phyloP scores from a whole-genome alignment of 2,329 filamentous ascomycete species.

The Dryadomyces quercus-mongolicae region DNA sequence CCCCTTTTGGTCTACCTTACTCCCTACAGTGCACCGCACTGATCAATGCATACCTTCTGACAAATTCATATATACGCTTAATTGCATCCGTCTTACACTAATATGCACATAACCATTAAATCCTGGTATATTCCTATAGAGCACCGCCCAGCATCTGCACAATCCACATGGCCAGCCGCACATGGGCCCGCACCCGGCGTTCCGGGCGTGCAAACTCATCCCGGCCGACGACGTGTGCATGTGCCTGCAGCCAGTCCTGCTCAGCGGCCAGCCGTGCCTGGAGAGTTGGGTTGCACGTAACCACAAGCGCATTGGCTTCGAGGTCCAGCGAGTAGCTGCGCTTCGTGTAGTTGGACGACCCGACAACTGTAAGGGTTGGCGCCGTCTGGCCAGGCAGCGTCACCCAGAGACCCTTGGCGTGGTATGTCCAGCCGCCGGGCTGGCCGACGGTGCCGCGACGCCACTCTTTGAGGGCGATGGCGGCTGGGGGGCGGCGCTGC shows the following conservation, averaged over 20 bases:
- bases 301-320: constrained; percentile 76
- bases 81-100: too few relatives aligned
- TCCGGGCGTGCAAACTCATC: constrained; percentile 75
- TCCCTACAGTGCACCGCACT: too few relatives aligned
- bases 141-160: constrained; percentile 77
- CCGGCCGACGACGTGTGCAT: constrained; percentile 55
- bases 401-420: constrained; percentile 92
- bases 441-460: constrained; percentile 67
- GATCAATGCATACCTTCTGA: too few relatives aligned
- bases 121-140: too few relatives aligned
- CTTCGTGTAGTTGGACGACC: constrained; percentile 92
- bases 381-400: constrained; percentile 53
- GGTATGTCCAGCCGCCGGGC: constrained; percentile 88
- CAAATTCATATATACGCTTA: background rate
- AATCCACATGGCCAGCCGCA: constrained; percentile 88
- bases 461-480: constrained; percentile 78
- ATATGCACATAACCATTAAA: too few relatives aligned
- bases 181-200: constrained; percentile 71
- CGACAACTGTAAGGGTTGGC: constrained; percentile 72
- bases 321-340: constrained; percentile 86
- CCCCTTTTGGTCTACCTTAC: too few relatives aligned
- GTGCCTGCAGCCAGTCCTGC: constrained; percentile 65
- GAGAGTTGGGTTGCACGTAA: constrained; percentile 64
- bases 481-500: constrained; percentile 26
- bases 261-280: constrained; percentile 67